phyloP scores from a whole-genome alignment of 768 basidiomycete genomes.

The Psilocybe azurescens region DNA sequence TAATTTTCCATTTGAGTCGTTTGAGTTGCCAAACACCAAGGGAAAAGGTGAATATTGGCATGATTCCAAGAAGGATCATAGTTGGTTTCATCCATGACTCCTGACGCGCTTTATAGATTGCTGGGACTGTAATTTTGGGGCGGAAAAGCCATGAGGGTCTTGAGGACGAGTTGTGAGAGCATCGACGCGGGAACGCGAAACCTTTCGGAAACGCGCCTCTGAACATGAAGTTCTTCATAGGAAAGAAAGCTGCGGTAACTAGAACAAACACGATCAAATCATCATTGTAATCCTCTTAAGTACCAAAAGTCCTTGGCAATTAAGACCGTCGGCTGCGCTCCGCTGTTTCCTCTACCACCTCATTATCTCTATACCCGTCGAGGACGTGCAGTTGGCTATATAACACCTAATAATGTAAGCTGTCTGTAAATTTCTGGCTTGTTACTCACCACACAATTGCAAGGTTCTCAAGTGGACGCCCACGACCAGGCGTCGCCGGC shows the following conservation, averaged over 20 bases:
- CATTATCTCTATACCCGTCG: neutral
- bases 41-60: slow-evolving; percentile 89
- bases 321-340: slow-evolving; percentile 4
- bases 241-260: neutral
- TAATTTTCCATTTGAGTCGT: slow-evolving; percentile 93
- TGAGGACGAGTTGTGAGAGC: slow-evolving; percentile 23
- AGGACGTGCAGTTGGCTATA: neutral
- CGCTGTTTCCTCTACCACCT: neutral
- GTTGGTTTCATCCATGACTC: slow-evolving; percentile 71
- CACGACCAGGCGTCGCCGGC: slow-evolving; percentile 38
- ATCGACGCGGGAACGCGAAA: slow-evolving; percentile 22
- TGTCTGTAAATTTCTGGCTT: neutral
- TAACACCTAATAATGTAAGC: slow-evolving; percentile 5
- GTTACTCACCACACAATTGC: neutral
- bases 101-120: slow-evolving; percentile 61
- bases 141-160: slow-evolving; percentile 26
- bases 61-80: slow-evolving; percentile 77
- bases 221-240: slow-evolving; percentile 15
- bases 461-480: slow-evolving; percentile 43
- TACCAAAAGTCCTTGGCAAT: neutral
- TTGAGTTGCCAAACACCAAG: slow-evolving; percentile 95
- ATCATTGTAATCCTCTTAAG: neutral
- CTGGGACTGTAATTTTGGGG: slow-evolving; percentile 36
- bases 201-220: slow-evolving; percentile 16
- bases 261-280: slow-evolving; percentile 22